Percentiles rank a stretch among this genome's conserved stretches.
These are phyloP conservation scores for Coprinellus aureogranulatus DNA, from an alignment of 768 basidiomycete genomes.

Conservation along the genomic window DNA sequence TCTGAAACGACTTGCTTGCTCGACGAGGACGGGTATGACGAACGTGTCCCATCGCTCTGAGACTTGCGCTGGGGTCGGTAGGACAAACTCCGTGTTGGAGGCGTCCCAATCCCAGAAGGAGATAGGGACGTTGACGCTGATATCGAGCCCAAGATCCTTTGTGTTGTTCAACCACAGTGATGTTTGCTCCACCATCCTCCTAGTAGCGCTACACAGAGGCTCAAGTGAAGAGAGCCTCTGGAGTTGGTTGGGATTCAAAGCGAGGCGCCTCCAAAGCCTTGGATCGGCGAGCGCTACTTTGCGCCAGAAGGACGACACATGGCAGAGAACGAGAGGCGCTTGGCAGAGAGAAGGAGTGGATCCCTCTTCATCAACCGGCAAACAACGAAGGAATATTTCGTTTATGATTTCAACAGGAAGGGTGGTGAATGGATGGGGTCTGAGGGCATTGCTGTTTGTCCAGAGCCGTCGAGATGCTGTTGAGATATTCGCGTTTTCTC, in stretches of 20 bases:
- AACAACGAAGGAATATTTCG: slow-evolving; percentile 7
- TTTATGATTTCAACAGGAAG: slow-evolving; percentile 7
- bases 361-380: neutral
- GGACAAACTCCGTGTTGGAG: neutral
- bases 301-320: slow-evolving; percentile 40
- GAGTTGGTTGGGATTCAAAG: slow-evolving; percentile 2
- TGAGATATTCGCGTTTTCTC: neutral
- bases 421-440: neutral
- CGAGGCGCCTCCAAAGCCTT: slow-evolving; percentile 29
- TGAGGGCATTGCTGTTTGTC: neutral
- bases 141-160: slow-evolving; percentile 4
- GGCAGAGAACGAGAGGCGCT: slow-evolving; percentile 35
- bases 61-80: neutral
- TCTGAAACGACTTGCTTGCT: slow-evolving; percentile 3
- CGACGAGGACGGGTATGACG: neutral
- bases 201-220: neutral
- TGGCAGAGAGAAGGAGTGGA: neutral
- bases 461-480: neutral
- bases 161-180: slow-evolving; percentile 4
- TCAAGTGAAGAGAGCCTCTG: neutral
- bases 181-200: neutral
- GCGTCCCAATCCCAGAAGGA: neutral
- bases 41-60: neutral
- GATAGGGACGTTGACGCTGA: neutral
- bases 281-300: slow-evolving; percentile 37